Evolutionary conservation across 2,329 filamentous ascomycete species (phyloP), one percentile per base, ranked within the genome.

Genomic region (Escovopsis sp.): DNA sequence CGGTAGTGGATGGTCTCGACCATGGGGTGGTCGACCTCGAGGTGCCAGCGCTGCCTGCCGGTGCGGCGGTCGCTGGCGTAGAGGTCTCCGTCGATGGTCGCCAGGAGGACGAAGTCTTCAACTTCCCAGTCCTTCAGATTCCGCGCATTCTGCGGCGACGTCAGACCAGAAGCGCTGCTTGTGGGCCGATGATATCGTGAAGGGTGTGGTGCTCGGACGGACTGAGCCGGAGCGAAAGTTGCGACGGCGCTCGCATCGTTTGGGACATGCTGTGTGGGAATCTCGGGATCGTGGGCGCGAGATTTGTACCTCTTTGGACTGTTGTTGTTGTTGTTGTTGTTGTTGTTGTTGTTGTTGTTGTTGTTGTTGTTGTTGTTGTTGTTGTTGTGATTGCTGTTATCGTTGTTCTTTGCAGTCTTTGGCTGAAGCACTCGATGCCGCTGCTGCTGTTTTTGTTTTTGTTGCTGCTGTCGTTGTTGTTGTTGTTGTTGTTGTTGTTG

Each of bases 51-150:
- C 48, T 80, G 70, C 43, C 78, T 70, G 48, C 90, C 90, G 35
- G 81, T 90, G 55, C 79, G 81, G 51, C 90, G 76, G 64, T 94
- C 85, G 58, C 77, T 77, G 56, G 88, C 87, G 64, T 94, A 83
- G 52, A 96, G 75, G 57, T 85, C 83, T 70, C 90, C 90, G 70
- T 96, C 87, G 75, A 96, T 83, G 73, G 90, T 96, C 83, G 90
- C 88, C 81, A 98, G 70, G 69, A 98, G 84, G 66, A 96, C 83
- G 74, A 94, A 93, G 70, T 96, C 87, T 83, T 96, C 88, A 65
- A 94, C 87, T 81, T 94, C 85, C 88, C 88, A 96, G 66, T 94
- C 88, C 74, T 87, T 80, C 73, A 96, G 70, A 70, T 80, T 92
- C 76, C 88, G 87, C 87, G 86, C 88, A 80, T 71, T 70, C 57